A percentile compares a stretch with the other conserved stretches of the same genome.
Conservation (phyloP, 2,329 filamentous ascomycete genomes). For the Venturia aucupariae region DNA sequence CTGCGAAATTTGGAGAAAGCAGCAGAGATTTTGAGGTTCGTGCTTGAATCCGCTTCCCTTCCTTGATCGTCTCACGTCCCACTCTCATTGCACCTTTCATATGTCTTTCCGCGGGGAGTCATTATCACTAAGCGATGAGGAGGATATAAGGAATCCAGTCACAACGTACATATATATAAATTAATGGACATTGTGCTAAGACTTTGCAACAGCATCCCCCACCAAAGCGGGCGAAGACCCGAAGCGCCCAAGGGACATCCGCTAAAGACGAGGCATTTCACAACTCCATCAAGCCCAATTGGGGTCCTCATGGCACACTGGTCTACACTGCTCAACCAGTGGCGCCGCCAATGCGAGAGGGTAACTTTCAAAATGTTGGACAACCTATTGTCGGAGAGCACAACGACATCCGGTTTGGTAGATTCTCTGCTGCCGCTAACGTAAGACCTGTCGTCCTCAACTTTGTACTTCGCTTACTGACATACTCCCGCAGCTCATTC, state of each 20-base stretch:
- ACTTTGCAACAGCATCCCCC: conserved; percentile 65
- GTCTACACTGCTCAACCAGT: conserved; percentile 49
- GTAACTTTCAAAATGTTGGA: conserved; percentile 45
- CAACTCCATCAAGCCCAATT: conserved; percentile 65
- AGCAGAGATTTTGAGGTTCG: conserved; percentile 9
- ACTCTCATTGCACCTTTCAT: background rate
- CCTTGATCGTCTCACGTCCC: too few species aligned
- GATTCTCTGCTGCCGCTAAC: conserved; percentile 43
- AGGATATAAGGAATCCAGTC: background rate
- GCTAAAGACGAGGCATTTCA: conserved; percentile 60
- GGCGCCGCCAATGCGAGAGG: conserved; percentile 33
- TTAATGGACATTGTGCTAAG: conserved; percentile 14
- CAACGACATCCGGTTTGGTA: conserved; percentile 56
- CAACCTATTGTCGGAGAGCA: conserved; percentile 53
- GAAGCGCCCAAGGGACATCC: conserved; percentile 51
- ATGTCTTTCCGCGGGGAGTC: background rate
- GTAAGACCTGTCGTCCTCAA: conserved; percentile 22
- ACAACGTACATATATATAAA: background rate
- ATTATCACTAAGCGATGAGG: background rate
- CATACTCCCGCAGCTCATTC: background rate
- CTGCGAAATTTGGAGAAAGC: conserved; percentile 23
- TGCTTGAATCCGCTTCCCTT: conserved; percentile 23
- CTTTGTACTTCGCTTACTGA: background rate
- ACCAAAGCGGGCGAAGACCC: conserved; percentile 64
- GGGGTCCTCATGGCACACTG: conserved; percentile 66